Percentiles rank a stretch among this genome's conserved stretches.
Evolutionary conservation across 208 protist species (phyloP).

Genomic region (Leishmania tropica): DNA sequence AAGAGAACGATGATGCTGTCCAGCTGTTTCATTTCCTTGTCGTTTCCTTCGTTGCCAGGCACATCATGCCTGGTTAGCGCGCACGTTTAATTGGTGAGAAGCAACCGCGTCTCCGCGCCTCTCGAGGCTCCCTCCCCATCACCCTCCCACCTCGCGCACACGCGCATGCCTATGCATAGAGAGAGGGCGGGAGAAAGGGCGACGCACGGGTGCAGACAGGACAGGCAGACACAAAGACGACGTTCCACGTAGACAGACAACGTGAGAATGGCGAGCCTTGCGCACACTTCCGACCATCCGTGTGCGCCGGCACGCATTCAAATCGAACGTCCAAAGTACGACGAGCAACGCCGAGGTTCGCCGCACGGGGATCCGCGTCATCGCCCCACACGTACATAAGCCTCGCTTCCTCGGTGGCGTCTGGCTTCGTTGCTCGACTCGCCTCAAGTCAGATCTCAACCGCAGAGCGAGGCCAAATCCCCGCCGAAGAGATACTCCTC

Average conservation of each 20-base stretch:
- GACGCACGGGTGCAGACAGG: not conserved
- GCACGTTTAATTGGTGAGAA: not conserved
- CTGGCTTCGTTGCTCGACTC: not conserved
- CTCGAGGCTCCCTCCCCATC: not conserved
- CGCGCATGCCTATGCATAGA: no score
- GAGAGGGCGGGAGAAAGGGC: not conserved
- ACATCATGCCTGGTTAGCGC: no score
- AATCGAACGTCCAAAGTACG: not conserved
- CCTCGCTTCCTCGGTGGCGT: not conserved
- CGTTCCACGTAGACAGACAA: not conserved
- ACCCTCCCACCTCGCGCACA: not conserved
- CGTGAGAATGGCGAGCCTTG: not conserved
- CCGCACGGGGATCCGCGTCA: not conserved
- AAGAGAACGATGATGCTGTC: not conserved
- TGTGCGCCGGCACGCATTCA: not conserved
- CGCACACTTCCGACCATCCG: not conserved
- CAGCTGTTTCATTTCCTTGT: not conserved
- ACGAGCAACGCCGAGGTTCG: not conserved
- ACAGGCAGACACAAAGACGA: not conserved
- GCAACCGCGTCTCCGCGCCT: not conserved
- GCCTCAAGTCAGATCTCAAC: slow-evolving; percentile 14
- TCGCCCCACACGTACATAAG: not conserved
- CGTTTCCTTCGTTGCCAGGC: no score
- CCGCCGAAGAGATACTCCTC: slow-evolving; percentile 80
- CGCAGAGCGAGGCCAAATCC: slow-evolving; percentile 70